These are phyloP conservation scores for Colletotrichum viniferum DNA, from an alignment of 2,329 filamentous ascomycete species.

Conservation along the genomic window DNA sequence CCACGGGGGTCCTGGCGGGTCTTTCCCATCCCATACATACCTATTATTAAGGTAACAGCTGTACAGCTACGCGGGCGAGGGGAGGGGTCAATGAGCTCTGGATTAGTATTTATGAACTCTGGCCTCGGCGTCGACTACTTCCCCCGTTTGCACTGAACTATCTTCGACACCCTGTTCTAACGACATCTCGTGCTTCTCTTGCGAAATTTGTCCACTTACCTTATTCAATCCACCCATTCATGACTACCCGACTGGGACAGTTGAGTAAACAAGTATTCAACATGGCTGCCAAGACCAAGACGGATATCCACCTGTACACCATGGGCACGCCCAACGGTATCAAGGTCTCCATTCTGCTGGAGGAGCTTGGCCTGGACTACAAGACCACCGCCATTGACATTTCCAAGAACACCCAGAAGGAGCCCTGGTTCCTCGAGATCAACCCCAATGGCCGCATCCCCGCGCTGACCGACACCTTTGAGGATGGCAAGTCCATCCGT, in stretches of 20 bases:
- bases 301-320: constrained; percentile 83
- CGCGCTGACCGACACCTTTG: constrained; percentile 79
- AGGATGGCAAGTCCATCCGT: constrained; percentile 73
- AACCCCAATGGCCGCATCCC: constrained; percentile 95
- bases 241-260: constrained; percentile 9
- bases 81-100: constrained; percentile 1
- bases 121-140: neutral
- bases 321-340: constrained; percentile 86
- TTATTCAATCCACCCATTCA: neutral
- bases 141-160: neutral
- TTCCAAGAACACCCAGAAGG: constrained; percentile 57
- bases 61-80: neutral
- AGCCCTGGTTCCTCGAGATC: constrained; percentile 87
- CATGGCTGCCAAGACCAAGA: constrained; percentile 45
- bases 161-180: neutral
- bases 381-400: constrained; percentile 74
- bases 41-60: constrained; percentile 4
- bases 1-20: neutral
- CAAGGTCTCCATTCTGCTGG: constrained; percentile 85
- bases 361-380: constrained; percentile 86
- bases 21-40: neutral
- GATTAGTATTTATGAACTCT: constrained; percentile 6
- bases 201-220: neutral
- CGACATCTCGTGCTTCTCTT: neutral
- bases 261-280: constrained; percentile 28